Base-by-base conservation (phyloP, 106 monocot species). In the Hemerocallis citrina region DNA sequence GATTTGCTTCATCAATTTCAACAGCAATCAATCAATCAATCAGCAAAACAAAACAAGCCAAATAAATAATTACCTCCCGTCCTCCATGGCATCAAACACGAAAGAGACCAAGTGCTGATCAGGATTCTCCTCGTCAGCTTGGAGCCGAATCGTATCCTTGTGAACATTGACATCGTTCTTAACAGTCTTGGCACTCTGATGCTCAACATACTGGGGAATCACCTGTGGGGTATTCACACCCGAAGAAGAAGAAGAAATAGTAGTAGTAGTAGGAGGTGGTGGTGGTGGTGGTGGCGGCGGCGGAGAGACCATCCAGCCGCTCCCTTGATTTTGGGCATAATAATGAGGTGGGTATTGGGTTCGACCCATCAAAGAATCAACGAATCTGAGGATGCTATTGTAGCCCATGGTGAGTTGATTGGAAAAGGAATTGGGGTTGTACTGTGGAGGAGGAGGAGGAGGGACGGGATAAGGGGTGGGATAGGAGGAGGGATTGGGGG, bases 151-250 rank as follows among this genome's bases (percentile, higher is more conserved):
- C 10, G 86, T 77, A 9, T 90, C 78, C 82, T 90, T 95, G 55
- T 86, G 95, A 33, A 95, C 45, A 36, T 96, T 96, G 22, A 90
- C 81, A 14, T 86, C 76, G 36, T 84, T 96, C 78, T 86, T 89
- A 42, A 96, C 61, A 1, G 61, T 96, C 74, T 71, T 75, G 1
- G 86, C 74, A 70, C 72, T 62, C 73, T 94, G 74, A n/a, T 79
- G 82, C 68, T 95, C 89, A 22, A 94, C 89, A 32, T 65, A 75
- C 19, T 85, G 89, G 5, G 77, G 82, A 16, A 77, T 74, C 39
- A 31, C 52, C 42, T 13, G 45, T 55, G 7, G 37, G 0, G 34
- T 32, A 11, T 44, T 12, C 1, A 46, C 52, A 58, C 61, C n/a
- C 10, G 57, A 25, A 1, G 63, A 28, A 27, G n/a, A 38, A 19